A percentile compares a stretch with the other conserved stretches of the same genome.
These are phyloP conservation scores for Solanum sparsipilum DNA, from an alignment of 257 asterid genomes.

Conservation along the genomic window DNA sequence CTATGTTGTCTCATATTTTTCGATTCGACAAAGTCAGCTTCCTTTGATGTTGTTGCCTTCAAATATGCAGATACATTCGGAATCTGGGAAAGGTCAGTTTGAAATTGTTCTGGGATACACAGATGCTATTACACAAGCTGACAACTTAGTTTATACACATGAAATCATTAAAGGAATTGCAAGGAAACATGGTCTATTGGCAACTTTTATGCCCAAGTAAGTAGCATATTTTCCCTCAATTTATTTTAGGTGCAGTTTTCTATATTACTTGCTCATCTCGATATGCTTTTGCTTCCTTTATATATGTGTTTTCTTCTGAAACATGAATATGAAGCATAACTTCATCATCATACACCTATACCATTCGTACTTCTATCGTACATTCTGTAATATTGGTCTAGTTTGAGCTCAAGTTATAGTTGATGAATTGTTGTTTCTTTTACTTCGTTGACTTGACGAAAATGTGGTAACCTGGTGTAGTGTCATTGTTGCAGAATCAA, in stretches of 20 bases:
- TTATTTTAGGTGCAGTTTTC: neutral
- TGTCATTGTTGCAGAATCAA: neutral
- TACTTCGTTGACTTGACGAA: neutral
- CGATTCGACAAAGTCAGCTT: neutral
- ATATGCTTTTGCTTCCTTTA: neutral
- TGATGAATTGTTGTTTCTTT: neutral
- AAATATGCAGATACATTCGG: slow-evolving; percentile 62
- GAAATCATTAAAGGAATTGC: slow-evolving; percentile 76
- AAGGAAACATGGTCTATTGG: slow-evolving; percentile 73
- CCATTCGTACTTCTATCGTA: neutral
- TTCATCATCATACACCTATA: neutral
- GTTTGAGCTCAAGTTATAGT: neutral
- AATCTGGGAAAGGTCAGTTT: slow-evolving; percentile 81
- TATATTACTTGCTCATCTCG: neutral
- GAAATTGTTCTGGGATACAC: slow-evolving; percentile 70
- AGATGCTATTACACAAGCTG: slow-evolving; percentile 50
- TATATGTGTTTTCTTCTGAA: neutral
- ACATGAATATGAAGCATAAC: neutral
- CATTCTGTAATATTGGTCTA: neutral
- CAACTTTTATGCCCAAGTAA: slow-evolving; percentile 89
- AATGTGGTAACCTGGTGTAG: neutral
- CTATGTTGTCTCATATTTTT: neutral
- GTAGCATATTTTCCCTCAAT: slow-evolving; percentile 5
- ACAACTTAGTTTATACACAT: slow-evolving; percentile 64
- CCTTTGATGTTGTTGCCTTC: neutral